These are phyloP conservation scores for Starmerella geochares DNA, from an alignment of 805 yeast species.

Conservation along the genomic window DNA sequence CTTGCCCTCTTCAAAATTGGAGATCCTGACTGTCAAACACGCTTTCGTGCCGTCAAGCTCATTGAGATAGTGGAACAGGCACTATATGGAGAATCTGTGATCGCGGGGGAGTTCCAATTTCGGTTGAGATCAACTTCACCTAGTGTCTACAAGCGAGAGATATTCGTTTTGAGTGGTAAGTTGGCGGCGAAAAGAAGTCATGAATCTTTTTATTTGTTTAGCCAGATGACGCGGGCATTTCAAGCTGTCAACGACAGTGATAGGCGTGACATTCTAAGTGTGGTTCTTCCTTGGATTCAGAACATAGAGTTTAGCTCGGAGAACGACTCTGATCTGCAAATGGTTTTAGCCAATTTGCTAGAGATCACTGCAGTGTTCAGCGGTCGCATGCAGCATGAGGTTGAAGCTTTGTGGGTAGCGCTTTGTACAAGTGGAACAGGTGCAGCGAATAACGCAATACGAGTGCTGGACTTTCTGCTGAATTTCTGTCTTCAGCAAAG, in stretches of 20 bases:
- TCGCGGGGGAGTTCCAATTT: conserved; percentile 49
- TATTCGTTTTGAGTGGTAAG: conserved; percentile 65
- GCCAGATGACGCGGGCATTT: conserved; percentile 62
- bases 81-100: conserved; percentile 44
- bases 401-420: conserved; percentile 92
- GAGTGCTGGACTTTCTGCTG: conserved; percentile 60
- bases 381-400: conserved; percentile 67
- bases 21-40: conserved; percentile 53
- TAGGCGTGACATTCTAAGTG: conserved; percentile 68
- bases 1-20: conserved; percentile 72
- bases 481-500: conserved; percentile 58
- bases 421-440: conserved; percentile 63
- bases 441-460: conserved; percentile 49
- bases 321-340: conserved; percentile 20
- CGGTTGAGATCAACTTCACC: conserved; percentile 64
- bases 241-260: conserved; percentile 49
- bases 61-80: conserved; percentile 55
- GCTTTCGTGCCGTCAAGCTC: conserved; percentile 64
- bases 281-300: conserved; percentile 88
- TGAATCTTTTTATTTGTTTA: conserved; percentile 50
- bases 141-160: conserved; percentile 77
- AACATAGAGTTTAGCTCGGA: conserved; percentile 49
- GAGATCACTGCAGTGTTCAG: conserved; percentile 76
- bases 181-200: conserved; percentile 55
- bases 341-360: conserved; percentile 37